Percentiles rank a stretch among this genome's conserved stretches.
Evolutionary conservation across 768 basidiomycete genomes (phyloP).

Genomic region (Leccinum barrowsii): DNA sequence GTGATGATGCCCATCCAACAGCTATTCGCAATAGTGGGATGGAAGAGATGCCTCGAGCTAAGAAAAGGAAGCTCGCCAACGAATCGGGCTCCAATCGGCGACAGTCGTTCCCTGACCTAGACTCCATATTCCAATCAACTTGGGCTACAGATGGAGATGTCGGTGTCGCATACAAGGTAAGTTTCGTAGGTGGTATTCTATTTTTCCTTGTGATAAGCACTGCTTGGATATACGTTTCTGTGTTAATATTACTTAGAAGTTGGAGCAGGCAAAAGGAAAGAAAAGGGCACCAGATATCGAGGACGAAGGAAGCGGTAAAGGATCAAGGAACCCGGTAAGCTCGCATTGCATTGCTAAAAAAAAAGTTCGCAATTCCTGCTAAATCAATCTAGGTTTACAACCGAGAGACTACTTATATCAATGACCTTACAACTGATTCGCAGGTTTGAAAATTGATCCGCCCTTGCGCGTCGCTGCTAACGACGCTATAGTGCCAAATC

Average conservation of each 20-base stretch:
- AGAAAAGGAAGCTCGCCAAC: neutral
- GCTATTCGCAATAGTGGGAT: neutral
- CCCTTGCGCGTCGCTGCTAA: no score
- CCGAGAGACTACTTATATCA: no score
- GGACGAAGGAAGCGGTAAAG: neutral
- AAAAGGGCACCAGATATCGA: neutral
- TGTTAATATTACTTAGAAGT: neutral
- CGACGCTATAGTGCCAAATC: no score
- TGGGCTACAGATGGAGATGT: neutral
- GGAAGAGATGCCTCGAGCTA: neutral
- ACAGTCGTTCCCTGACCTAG: neutral
- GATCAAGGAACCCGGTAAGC: neutral
- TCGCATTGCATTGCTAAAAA: neutral
- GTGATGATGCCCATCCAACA: neutral
- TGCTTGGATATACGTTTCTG: neutral
- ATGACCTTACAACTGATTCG: no score
- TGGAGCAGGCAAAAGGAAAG: neutral
- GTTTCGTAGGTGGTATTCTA: neutral
- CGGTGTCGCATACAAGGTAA: neutral
- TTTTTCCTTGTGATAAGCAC: neutral
- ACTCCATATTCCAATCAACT: neutral
- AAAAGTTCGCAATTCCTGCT: neutral
- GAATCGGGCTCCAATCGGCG: neutral
- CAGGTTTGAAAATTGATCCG: no score
- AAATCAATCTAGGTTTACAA: neutral